Base-by-base conservation (phyloP, 768 basidiomycete genomes). In the Leccinum variicolor region DNA sequence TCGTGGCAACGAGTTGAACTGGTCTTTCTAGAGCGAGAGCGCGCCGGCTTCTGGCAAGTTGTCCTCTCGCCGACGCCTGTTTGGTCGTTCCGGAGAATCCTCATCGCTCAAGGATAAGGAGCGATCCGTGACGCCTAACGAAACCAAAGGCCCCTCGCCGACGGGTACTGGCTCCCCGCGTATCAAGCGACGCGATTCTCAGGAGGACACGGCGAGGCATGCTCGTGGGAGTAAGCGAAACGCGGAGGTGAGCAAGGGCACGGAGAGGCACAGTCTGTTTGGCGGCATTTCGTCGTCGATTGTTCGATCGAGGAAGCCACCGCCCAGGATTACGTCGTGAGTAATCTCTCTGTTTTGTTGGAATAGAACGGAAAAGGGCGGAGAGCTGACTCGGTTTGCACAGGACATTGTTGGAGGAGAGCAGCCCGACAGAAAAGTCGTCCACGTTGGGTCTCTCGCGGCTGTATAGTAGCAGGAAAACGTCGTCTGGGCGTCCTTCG, bases 241-340 rank as follows among this genome's bases (percentile, higher is more conserved):
- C 58, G 49, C 74, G 15, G 87, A 89, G 52, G 75, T 63, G 10
- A 61, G 73, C 61, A 78, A 75, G 54, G 66, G 69, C 13, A 65
- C 75, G 4, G 87, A 90, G 43, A 76, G 90, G n/a, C 70, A 90
- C 59, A 94, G 92, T 65, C 85, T 96, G 65, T 96, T 97, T 66
- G 90, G 90, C 14, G 80, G 78, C 19, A 72, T 84, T 3, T 84
- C 76, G 11, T 81, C 83, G 1, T 75, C 85, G 6, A 66, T 90
- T 54, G 83, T 85, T 28, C 88, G 87, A 69, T 74, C 77, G 41
- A 76, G 94, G 62, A 95, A 97, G 69, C 94, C 94, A 1, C 80
- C 92, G 0, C 92, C 92, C 17, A 82, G 82, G 71, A 85, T 85
- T 62, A 82, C 85, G 23, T 65, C 76, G 87, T 87, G 67, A 65